Evolutionary conservation across 257 asterid genomes (phyloP).

Genomic region (Solanum piurae): DNA sequence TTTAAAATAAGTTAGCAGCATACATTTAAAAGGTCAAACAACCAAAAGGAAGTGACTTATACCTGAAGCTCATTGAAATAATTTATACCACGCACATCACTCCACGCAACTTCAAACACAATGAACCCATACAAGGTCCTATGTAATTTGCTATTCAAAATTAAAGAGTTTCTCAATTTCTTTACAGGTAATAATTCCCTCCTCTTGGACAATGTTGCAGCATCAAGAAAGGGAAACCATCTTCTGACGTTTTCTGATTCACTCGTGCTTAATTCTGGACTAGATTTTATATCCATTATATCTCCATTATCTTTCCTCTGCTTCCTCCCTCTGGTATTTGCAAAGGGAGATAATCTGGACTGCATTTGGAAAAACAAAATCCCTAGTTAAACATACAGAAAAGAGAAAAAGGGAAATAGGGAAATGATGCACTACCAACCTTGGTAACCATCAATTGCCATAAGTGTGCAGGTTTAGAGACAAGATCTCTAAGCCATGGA

Average conservation of each 20-base stretch:
- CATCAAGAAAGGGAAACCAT: conserved; percentile 72
- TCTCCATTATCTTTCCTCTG: conserved; percentile 29
- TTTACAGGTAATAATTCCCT: conserved; percentile 86
- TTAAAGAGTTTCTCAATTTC: conserved; percentile 64
- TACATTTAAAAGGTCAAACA: background rate
- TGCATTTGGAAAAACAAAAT: conserved; percentile 12
- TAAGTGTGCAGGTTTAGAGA: conserved; percentile 66
- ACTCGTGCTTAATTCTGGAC: conserved; percentile 28
- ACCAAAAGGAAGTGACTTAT: background rate
- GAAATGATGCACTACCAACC: conserved; percentile 33
- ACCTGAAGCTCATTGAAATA: conserved; percentile 97
- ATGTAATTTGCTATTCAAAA: conserved; percentile 71
- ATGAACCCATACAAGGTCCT: conserved; percentile 89
- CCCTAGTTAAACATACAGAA: background rate
- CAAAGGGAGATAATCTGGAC: conserved; percentile 96
- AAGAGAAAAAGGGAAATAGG: background rate
- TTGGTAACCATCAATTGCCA: conserved; percentile 98
- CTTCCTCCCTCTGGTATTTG: conserved; percentile 62
- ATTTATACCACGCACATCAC: conserved; percentile 78
- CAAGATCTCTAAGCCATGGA: conserved; percentile 88
- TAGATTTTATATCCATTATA: conserved; percentile 20
- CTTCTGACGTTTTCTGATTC: conserved; percentile 32
- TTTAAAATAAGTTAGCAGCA: background rate
- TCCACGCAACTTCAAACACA: conserved; percentile 87
- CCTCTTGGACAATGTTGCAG: conserved; percentile 58